Evolutionary conservation across 345 rosid genomes (phyloP), one percentile per base, ranked within the genome.

Genomic region (Ceriops decandra): DNA sequence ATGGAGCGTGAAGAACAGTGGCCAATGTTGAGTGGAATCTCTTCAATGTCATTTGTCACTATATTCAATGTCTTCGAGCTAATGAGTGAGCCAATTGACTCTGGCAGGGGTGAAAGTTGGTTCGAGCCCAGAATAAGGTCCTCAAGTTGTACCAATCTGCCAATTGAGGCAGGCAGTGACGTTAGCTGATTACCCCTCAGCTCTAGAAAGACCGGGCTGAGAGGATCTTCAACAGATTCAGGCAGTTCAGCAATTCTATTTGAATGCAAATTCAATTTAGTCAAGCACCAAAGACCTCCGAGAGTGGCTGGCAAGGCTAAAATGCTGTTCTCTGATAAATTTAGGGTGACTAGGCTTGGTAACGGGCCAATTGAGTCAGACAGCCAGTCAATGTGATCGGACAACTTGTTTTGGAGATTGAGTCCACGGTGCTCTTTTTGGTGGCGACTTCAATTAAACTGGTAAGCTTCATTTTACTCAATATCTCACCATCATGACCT

Each of bases 301-400:
- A 95, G 82, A 7, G 96, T 73, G 26, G 32, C 58, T 0, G 99
- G 99, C 75, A 95, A 58, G 52, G 82, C 85, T 71, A 81, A 80
- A 53, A 91, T 78, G 64, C 85, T 78, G 77, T 95, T 95, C 73
- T 91, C 95, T 27, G 99, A 95, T 64, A 95, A 79, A 83, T 95
- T 91, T 31, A 95, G 73, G 47, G 82, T 76, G 61, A 85, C 74
- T 72, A 95, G 83, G 75, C 83, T 74, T 9, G 88, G 84, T 38
- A 95, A 71, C 79, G 87, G 91, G 56, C 97, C 99, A 22, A 90
- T 72, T 5, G 99, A 95, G 62, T 90, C 99, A 2, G 97, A 97
- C 47, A 95, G 85, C 99, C 99, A 95, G 17, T 87, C 97, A 10
- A 91, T 78, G 66, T 88, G 88, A 76, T 95, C 95, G 86, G 83